A percentile compares a stretch with the other conserved stretches of the same genome.
These are phyloP conservation scores for Penicillium sp. DNA, from an alignment of 2,329 filamentous ascomycete genomes.

Conservation along the genomic window DNA sequence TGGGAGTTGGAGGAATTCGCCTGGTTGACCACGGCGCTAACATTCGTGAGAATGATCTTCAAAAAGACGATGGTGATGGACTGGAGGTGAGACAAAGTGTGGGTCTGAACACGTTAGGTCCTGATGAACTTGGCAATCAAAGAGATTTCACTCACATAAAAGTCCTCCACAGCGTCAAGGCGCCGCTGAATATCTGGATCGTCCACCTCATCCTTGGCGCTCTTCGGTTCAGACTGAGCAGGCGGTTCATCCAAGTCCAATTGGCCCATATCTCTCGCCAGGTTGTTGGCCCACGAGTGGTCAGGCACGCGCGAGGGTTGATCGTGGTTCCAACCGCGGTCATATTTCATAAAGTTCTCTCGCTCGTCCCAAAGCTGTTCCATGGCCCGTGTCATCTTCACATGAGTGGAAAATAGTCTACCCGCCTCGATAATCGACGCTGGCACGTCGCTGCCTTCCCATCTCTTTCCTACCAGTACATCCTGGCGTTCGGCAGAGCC, in stretches of 20 bases:
- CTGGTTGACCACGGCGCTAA: conserved; percentile 78
- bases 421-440: conserved; percentile 94
- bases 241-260: conserved; percentile 24
- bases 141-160: conserved; percentile 70
- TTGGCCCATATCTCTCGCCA: conserved; percentile 48
- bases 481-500: conserved; percentile 81
- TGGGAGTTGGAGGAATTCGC: conserved; percentile 50
- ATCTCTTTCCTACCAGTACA: conserved; percentile 76
- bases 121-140: neutral
- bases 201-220: conserved; percentile 35
- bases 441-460: conserved; percentile 91
- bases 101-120: conserved; percentile 55
- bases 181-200: conserved; percentile 55
- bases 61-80: conserved; percentile 91
- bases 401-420: conserved; percentile 84
- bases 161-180: conserved; percentile 74
- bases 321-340: conserved; percentile 79
- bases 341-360: conserved; percentile 87
- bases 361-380: conserved; percentile 94
- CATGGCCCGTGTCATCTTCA: conserved; percentile 88
- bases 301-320: conserved; percentile 33
- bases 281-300: conserved; percentile 38
- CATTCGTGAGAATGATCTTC: conserved; percentile 84
- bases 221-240: conserved; percentile 15
- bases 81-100: conserved; percentile 82